A percentile compares a stretch with the other conserved stretches of the same genome.
phyloP scores from a whole-genome alignment of 306 rosid genomes.

The Cyclanthera cordifolia region DNA sequence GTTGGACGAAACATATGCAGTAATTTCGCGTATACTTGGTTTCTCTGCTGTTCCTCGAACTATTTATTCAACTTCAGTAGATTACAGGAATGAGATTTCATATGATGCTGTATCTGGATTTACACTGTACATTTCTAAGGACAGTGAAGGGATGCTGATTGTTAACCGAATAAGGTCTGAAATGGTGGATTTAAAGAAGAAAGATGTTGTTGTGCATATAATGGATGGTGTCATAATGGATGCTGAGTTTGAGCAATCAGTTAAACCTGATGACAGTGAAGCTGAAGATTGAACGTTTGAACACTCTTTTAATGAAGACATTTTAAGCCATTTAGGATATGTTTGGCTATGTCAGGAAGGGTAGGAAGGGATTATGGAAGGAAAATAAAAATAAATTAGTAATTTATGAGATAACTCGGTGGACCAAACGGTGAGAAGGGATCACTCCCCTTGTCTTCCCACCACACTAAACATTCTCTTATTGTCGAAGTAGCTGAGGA shows the following conservation, averaged over 20 bases:
- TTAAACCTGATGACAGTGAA: conserved; percentile 32
- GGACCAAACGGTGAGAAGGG: no score
- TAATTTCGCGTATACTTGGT: conserved; percentile 51
- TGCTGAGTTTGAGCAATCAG: conserved; percentile 57
- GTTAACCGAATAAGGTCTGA: conserved; percentile 58
- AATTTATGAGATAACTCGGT: no score
- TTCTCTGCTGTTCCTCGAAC: conserved; percentile 61
- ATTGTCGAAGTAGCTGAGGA: no score
- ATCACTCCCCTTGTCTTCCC: no score
- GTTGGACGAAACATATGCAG: conserved; percentile 54
- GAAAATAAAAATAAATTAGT: no score
- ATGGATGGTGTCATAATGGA: conserved; percentile 86
- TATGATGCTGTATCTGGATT: conserved; percentile 79
- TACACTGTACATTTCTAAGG: conserved; percentile 39
- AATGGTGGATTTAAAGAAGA: conserved; percentile 41
- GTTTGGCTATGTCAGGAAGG: no score
- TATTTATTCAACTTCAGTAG: conserved; percentile 33
- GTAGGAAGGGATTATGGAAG: no score
- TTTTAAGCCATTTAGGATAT: no score
- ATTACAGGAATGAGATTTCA: conserved; percentile 26
- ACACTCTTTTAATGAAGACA: background rate
- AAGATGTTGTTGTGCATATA: conserved; percentile 44
- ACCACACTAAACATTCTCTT: no score
- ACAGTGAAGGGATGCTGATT: conserved; percentile 44
- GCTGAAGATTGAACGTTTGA: conserved; percentile 21